Evolutionary conservation across 2,329 filamentous ascomycete species (phyloP), one percentile per base, ranked within the genome.

Genomic region (Botrytis cinerea): DNA sequence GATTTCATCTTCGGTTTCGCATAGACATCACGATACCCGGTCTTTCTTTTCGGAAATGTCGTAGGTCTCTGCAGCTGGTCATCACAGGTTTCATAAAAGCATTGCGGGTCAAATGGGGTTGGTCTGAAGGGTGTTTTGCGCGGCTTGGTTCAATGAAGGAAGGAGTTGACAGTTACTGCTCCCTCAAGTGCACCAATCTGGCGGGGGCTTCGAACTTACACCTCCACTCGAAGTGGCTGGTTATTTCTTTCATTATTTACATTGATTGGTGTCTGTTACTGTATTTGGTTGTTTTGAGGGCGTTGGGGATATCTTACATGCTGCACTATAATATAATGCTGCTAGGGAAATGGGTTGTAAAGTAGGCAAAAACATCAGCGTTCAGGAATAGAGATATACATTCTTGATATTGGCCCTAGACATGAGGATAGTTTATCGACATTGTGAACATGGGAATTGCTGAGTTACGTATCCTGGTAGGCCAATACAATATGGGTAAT

Each of bases 11-110:
- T 78, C 77, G 77, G 78, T 80, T 80, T 79, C 79, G 76, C 78
- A 80, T 80, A 80, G 77, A 80, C 76, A 75, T 71, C 79, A 76
- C 78, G 80, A 80, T 81, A 80, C 79, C 79, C 79, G 75, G 77
- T 78, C 74, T 78, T 57, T 75, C 74, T 77, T 78, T 78, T 76
- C 75, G 74, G 75, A 76, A 75, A 77, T 74, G 74, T 75, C 72
- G 75, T 70, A 74, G 72, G 75, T 73, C 75, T 75, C 68, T 75
- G 64, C 74, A 66, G 70, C 76, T 78, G 77, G 77, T 74, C 73
- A 76, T 76, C 76, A 76, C 75, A 54, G 76, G 77, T 74, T 77
- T 77, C 75, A 76, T 75, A 77, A 77, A 78, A 79, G 78, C 75
- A 79, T 79, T 76, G 78, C 76, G 73, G 75, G 74, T 66, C 71